Percentiles rank a stretch among this genome's conserved stretches.
These are phyloP conservation scores for Vitis riparia DNA, from an alignment of 164 flowering plant species.

Conservation along the genomic window DNA sequence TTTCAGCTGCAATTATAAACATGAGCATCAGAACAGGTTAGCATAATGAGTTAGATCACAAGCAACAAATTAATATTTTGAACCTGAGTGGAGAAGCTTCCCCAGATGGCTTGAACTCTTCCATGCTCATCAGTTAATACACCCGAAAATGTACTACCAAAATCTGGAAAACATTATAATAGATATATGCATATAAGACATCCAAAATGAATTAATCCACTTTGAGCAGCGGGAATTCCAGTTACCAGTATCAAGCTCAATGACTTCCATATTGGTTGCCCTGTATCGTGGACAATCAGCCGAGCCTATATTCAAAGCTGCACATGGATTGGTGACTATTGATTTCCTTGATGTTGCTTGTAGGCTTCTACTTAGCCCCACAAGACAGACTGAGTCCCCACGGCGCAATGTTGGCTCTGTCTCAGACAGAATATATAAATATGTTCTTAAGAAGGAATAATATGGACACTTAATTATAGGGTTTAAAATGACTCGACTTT, in stretches of 20 bases:
- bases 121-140: constrained; percentile 90
- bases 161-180: constrained; percentile 49
- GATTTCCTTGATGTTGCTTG: constrained; percentile 98
- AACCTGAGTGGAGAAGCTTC: constrained; percentile 97
- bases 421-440: constrained; percentile 5
- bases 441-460: background rate
- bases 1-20: constrained; percentile 60
- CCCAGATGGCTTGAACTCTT: constrained; percentile 92
- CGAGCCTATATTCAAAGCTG: constrained; percentile 85
- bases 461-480: too few relatives aligned
- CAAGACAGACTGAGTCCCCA: constrained; percentile 89
- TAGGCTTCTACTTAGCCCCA: constrained; percentile 84
- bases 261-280: constrained; percentile 96
- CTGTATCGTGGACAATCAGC: constrained; percentile 93
- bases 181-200: too few relatives aligned
- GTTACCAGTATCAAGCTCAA: constrained; percentile 92
- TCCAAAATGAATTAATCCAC: background rate
- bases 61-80: constrained; percentile 1
- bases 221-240: background rate
- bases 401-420: constrained; percentile 87
- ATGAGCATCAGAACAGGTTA: constrained; percentile 3
- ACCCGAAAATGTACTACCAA: constrained; percentile 93
- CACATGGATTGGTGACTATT: constrained; percentile 86
- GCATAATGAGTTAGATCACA: constrained; percentile 5
- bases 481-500: too few relatives aligned